Conservation (phyloP, 192 early-diverging fungal genomes). For the Backusella psychrophila region DNA sequence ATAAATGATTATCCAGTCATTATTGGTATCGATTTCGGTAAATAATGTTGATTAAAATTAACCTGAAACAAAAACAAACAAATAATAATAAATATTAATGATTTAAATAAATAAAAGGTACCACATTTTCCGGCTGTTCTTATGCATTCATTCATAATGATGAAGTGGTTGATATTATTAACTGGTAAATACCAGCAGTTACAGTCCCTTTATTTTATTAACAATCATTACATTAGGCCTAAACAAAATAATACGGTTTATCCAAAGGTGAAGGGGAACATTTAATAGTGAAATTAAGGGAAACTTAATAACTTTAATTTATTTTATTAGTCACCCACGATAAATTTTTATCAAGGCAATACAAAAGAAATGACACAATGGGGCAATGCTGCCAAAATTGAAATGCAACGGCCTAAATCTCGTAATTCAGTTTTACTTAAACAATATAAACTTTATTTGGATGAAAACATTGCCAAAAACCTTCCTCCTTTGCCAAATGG, state of each 20-base stretch:
- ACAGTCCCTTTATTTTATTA: neutral
- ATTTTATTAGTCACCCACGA: slow-evolving; percentile 38
- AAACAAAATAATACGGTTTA: slow-evolving; percentile 50
- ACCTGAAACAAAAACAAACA: slow-evolving; percentile 8
- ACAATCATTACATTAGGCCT: slow-evolving; percentile 23
- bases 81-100: neutral
- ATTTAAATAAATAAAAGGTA: slow-evolving; percentile 29
- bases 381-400: slow-evolving; percentile 42
- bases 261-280: slow-evolving; percentile 26
- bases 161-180: slow-evolving; percentile 49
- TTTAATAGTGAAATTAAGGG: neutral
- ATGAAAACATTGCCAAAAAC: slow-evolving; percentile 42
- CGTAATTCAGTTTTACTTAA: slow-evolving; percentile 42
- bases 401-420: slow-evolving; percentile 37
- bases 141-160: slow-evolving; percentile 51
- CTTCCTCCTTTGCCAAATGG: slow-evolving; percentile 40
- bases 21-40: slow-evolving; percentile 41
- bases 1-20: slow-evolving; percentile 34
- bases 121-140: slow-evolving; percentile 48
- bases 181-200: slow-evolving; percentile 26
- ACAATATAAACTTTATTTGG: slow-evolving; percentile 48
- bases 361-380: slow-evolving; percentile 41
- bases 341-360: slow-evolving; percentile 49
- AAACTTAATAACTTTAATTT: neutral
- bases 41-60: slow-evolving; percentile 8